Evolutionary conservation across 1,284 basidiomycete genomes (phyloP), one percentile per base, ranked within the genome.

Genomic region (Papiliotrema fonsecae): DNA sequence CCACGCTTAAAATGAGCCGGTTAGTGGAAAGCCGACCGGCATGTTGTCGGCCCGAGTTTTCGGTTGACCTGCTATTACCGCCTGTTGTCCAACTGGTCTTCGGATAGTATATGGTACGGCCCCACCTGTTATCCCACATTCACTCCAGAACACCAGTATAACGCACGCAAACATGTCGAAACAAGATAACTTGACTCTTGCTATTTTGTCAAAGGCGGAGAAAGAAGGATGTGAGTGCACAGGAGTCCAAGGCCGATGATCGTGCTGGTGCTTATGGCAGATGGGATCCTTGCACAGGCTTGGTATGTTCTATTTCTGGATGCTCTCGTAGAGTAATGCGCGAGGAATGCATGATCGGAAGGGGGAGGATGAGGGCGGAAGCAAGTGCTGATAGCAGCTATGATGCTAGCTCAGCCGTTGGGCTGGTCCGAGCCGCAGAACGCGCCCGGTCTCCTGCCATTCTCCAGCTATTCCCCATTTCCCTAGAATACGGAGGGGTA

Each of bases 391-490:
- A 19, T 36, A 13, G 25, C 42, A 62, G 61, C 46, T 73, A 74
- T 56, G 72, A 74, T 44, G 60, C 65, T 6, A 56, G 60, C 37
- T 60, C 62, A 28, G 71, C 67, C 13, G 54, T 68, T 11, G 72
- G 65, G 14, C 64, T 69, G 18, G 67, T 74, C 22, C 60, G 69
- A 22, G 71, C 68, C 22, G 68, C 68, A 26, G 72, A 74, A 56
- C 42, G 60, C n/a, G 54, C 57, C 43, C 58, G 60, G 19, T 66
- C 68, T 0, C 72, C 72, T 6, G 70, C 70, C 2, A 72, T 74
- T 46, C 55, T 70, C 3, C 67, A 72, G 54, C 56, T 74, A 31
- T 74, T 74, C 58, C 72, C 72, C 31, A 57, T 72, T 30, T 70
- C 67, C 9, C 56, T 71, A 26, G 54, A 54, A 34, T 60, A 61